phyloP scores from a whole-genome alignment of 1,284 basidiomycete species.

The Sanguinoderma infundibulare region DNA sequence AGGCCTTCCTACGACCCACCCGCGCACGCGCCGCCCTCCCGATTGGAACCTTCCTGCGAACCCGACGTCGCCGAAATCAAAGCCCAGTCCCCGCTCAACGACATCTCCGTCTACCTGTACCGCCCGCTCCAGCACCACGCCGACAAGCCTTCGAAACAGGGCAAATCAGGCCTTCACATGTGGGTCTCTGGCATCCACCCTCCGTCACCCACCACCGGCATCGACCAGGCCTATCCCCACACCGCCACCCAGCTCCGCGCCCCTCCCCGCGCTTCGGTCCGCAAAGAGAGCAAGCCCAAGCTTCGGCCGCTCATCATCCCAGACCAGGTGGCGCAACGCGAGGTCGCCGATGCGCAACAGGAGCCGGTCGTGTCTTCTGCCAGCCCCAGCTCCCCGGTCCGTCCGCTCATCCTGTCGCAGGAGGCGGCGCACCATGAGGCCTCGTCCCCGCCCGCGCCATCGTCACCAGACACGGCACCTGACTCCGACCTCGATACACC shows the following conservation, averaged over 20 bases:
- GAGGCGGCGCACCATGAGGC: conserved; percentile 15
- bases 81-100: conserved; percentile 16
- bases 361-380: conserved; percentile 10
- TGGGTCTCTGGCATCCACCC: conserved; percentile 11
- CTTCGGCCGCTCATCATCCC: conserved; percentile 28
- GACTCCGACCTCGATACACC: neutral
- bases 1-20: conserved; percentile 4
- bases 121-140: neutral
- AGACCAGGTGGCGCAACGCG: conserved; percentile 23
- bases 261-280: neutral
- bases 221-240: neutral
- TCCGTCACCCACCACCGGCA: neutral
- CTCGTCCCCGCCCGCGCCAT: neutral
- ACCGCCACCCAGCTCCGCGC: neutral
- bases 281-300: neutral
- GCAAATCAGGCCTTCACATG: conserved; percentile 12
- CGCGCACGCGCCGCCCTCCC: neutral
- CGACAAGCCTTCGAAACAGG: conserved; percentile 8
- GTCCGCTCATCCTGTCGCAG: conserved; percentile 26
- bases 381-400: conserved; percentile 11
- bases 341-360: conserved; percentile 14
- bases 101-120: conserved; percentile 15
- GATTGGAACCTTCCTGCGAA: neutral
- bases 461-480: conserved; percentile 15
- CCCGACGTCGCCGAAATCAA: neutral